Percentiles rank a stretch among this genome's conserved stretches.
phyloP scores from a whole-genome alignment of 768 basidiomycete genomes.

The Suillus ampliporus region DNA sequence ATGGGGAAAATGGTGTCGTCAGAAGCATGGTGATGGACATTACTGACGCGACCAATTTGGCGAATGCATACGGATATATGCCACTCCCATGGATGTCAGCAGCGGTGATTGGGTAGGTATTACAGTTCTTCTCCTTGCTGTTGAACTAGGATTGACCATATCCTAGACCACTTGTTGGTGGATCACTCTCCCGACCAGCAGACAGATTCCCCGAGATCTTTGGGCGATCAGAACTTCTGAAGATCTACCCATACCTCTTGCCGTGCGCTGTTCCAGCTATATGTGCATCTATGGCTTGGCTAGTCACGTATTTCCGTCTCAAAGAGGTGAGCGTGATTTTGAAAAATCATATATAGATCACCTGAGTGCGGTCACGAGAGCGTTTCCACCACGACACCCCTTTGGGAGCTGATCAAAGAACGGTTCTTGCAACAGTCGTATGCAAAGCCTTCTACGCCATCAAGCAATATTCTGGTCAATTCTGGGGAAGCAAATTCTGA shows the following conservation, averaged over 20 bases:
- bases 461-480: not conserved
- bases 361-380: not conserved
- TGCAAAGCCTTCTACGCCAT: not conserved
- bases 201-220: constrained; percentile 70
- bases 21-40: constrained; percentile 53
- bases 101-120: constrained; percentile 45
- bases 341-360: not conserved
- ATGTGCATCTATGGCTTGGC: constrained; percentile 55
- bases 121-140: constrained; percentile 14
- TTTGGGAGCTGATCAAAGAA: not conserved
- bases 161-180: constrained; percentile 71
- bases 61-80: constrained; percentile 58
- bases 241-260: constrained; percentile 73
- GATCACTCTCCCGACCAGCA: constrained; percentile 62
- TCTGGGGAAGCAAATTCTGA: not conserved
- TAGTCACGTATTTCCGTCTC: constrained; percentile 55
- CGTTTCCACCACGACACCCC: not conserved
- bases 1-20: constrained; percentile 59
- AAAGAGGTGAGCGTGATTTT: constrained; percentile 49
- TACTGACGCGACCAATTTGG: constrained; percentile 37
- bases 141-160: not conserved
- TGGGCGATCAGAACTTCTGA: constrained; percentile 60
- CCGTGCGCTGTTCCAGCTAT: constrained; percentile 69
- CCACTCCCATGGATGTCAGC: constrained; percentile 57
- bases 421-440: not conserved